Evolutionary conservation across 768 basidiomycete genomes (phyloP).

Genomic region (Pleurotus salmoneostramineus): DNA sequence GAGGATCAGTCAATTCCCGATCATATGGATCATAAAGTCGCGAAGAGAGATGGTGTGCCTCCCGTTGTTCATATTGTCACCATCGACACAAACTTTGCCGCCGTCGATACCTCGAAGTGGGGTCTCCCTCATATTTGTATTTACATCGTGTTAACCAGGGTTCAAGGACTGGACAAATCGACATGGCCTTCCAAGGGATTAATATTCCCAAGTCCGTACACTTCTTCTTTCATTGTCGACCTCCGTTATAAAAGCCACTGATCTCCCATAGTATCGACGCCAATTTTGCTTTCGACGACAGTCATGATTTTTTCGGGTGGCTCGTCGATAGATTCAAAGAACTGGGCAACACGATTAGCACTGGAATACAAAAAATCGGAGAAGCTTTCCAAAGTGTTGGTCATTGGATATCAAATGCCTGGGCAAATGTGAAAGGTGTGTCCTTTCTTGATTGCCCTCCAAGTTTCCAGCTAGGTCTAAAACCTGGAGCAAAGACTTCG

Average conservation of each 20-base stretch:
- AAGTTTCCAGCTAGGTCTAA: too few species aligned
- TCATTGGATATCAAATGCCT: too few species aligned
- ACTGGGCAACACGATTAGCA: not conserved
- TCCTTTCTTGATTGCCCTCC: too few species aligned
- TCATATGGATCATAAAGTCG: slow-evolving; percentile 19
- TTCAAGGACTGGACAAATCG: not conserved
- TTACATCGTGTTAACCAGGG: not conserved
- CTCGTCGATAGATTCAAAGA: not conserved
- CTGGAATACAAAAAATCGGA: too few species aligned
- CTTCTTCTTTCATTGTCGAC: too few species aligned
- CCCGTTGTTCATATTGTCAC: slow-evolving; percentile 35
- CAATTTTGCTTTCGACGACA: not conserved
- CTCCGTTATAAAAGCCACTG: too few species aligned
- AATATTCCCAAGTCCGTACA: slow-evolving; percentile 10
- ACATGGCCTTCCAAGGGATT: slow-evolving; percentile 11
- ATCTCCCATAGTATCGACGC: not conserved
- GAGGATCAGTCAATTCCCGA: slow-evolving; percentile 39
- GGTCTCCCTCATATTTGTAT: not conserved
- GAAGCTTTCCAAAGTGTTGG: too few species aligned
- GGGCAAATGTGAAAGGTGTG: too few species aligned
- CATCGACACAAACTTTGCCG: slow-evolving; percentile 36
- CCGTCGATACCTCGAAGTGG: slow-evolving; percentile 17
- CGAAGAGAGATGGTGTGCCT: slow-evolving; percentile 26
- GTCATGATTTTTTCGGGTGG: not conserved
- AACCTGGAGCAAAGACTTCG: not conserved